Percentiles rank a stretch among this genome's conserved stretches.
These are phyloP conservation scores for Diutina pseudorugosa DNA, from an alignment of 1,139 yeast species.

Conservation along the genomic window DNA sequence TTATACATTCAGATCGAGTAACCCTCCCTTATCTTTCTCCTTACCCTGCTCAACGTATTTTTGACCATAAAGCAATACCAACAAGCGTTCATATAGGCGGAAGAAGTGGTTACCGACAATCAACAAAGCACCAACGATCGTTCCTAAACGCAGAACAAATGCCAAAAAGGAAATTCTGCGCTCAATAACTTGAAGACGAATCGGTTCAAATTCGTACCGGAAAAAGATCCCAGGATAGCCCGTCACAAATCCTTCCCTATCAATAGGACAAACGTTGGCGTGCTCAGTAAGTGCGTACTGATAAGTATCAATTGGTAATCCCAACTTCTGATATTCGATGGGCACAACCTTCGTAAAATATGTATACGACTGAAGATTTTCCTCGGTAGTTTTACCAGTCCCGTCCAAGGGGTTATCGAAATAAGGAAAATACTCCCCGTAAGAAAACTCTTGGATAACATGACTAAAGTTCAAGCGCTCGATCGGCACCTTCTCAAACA, in stretches of 20 bases:
- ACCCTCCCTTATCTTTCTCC: conserved; percentile 36
- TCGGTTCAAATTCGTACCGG: conserved; percentile 82
- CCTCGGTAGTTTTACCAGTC: conserved; percentile 44
- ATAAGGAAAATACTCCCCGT: conserved; percentile 82
- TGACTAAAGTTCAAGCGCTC: conserved; percentile 69
- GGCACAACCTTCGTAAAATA: conserved; percentile 80
- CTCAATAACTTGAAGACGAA: conserved; percentile 58
- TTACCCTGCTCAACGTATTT: conserved; percentile 40
- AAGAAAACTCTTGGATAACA: conserved; percentile 75
- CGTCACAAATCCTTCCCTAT: conserved; percentile 12
- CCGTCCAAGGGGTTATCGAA: conserved; percentile 78
- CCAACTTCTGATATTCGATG: conserved; percentile 60
- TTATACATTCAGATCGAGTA: conserved; percentile 7
- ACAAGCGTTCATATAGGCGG: conserved; percentile 34
- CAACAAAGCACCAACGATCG: conserved; percentile 65
- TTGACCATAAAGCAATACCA: conserved; percentile 35
- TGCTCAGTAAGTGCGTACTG: conserved; percentile 75
- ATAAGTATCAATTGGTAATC: conserved; percentile 63
- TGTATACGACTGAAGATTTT: conserved; percentile 34
- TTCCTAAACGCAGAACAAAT: conserved; percentile 67
- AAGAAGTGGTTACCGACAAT: conserved; percentile 40
- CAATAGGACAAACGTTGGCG: conserved; percentile 15
- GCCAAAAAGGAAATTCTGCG: conserved; percentile 63
- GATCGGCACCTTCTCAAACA: conserved; percentile 35
- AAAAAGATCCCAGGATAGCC: conserved; percentile 65